These are phyloP conservation scores for Oidiodendron maius DNA, from an alignment of 495 filamentous ascomycete species.

Conservation along the genomic window DNA sequence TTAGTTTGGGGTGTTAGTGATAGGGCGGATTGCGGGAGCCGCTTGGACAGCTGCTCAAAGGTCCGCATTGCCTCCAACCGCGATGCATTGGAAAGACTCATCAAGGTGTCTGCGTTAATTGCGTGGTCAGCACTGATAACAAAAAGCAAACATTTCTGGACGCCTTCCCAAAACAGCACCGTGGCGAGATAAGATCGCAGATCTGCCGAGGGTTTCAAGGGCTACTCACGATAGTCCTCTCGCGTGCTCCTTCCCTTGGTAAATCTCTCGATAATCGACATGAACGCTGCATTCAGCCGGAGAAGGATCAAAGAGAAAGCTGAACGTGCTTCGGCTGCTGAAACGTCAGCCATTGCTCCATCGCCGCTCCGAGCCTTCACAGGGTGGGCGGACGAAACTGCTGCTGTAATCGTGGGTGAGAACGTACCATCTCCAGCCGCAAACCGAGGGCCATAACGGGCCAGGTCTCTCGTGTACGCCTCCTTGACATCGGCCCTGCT, in stretches of 20 bases:
- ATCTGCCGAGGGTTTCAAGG: no score
- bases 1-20: background rate
- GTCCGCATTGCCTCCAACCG: constrained; percentile 22
- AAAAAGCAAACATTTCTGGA: no score
- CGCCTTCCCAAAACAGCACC: no score
- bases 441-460: constrained; percentile 13
- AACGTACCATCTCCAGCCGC: constrained; percentile 20
- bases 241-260: constrained; percentile 15
- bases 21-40: constrained; percentile 15
- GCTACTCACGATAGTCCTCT: constrained; percentile 21
- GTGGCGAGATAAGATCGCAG: no score
- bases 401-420: background rate
- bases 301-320: constrained; percentile 19
- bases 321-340: constrained; percentile 18
- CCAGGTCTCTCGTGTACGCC: constrained; percentile 12
- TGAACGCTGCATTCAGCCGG: constrained; percentile 21
- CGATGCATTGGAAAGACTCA: constrained; percentile 18
- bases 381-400: no score
- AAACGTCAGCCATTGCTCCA: background rate
- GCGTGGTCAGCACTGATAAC: no score
- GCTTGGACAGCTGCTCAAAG: constrained; percentile 19
- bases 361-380: background rate
- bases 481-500: constrained; percentile 16
- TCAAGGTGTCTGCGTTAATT: no score
- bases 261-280: constrained; percentile 20